Conservation (phyloP, 1,139 yeast species). For the Saccharomycopsis phalli region DNA sequence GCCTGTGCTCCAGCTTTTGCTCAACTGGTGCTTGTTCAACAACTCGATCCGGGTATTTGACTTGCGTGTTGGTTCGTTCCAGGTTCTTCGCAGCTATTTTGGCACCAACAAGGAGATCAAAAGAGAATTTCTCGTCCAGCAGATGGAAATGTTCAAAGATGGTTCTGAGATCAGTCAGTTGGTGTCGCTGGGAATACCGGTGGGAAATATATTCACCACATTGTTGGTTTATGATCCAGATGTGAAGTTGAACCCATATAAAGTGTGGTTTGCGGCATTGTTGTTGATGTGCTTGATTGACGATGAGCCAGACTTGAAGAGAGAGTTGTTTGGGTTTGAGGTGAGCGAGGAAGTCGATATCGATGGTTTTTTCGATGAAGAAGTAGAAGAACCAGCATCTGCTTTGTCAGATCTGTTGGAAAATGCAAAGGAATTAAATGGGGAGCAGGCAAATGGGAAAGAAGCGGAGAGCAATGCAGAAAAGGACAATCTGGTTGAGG, state of each 20-base stretch:
- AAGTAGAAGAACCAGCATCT: not conserved
- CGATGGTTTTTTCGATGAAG: constrained; percentile 27
- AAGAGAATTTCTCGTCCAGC: constrained; percentile 53
- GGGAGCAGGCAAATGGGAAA: no score
- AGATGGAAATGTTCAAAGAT: constrained; percentile 39
- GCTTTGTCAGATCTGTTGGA: not conserved
- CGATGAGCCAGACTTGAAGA: constrained; percentile 23
- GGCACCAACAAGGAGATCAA: constrained; percentile 56
- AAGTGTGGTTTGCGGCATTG: constrained; percentile 76
- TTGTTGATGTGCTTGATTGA: constrained; percentile 51
- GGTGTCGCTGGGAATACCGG: constrained; percentile 19
- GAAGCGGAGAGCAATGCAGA: not conserved
- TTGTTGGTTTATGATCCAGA: constrained; percentile 76
- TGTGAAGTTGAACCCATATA: constrained; percentile 71
- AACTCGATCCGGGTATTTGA: constrained; percentile 83
- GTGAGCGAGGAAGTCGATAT: constrained; percentile 16
- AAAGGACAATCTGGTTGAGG: not conserved
- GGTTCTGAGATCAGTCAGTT: constrained; percentile 5
- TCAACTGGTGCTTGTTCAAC: constrained; percentile 72
- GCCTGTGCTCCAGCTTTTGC: constrained; percentile 66
- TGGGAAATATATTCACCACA: constrained; percentile 52
- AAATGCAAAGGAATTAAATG: not conserved
- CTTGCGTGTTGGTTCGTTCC: constrained; percentile 62
- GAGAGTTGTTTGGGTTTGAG: constrained; percentile 7
- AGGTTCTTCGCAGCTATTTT: constrained; percentile 61